A percentile compares a stretch with the other conserved stretches of the same genome.
phyloP scores from a whole-genome alignment of 108 stramenopile genomes.

The Pseudonitzschia pungens region DNA sequence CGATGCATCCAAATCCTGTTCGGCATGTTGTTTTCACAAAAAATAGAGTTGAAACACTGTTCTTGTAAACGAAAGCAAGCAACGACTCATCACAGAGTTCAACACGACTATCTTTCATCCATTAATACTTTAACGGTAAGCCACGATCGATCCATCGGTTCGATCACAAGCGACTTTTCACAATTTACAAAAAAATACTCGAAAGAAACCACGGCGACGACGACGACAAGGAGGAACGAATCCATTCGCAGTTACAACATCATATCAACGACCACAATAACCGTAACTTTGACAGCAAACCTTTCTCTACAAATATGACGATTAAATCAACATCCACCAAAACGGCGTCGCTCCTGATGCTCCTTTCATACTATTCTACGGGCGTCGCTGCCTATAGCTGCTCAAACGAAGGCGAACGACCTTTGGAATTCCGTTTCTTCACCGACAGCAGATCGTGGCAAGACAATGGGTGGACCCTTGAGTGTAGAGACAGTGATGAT shows the following conservation, averaged over 20 bases:
- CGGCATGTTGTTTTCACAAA: neutral
- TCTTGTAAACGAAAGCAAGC: too few species aligned
- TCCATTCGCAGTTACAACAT: too few species aligned
- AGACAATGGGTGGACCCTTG: constrained; percentile 15
- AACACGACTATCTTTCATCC: too few species aligned
- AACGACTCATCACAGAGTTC: too few species aligned
- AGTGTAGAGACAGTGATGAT: constrained; percentile 6
- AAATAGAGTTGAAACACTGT: too few species aligned
- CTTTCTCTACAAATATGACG: neutral
- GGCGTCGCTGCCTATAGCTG: neutral
- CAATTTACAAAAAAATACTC: too few species aligned
- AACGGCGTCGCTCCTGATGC: neutral
- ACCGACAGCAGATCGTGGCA: constrained; percentile 9
- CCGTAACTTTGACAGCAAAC: neutral
- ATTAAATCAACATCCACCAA: neutral
- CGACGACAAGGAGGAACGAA: too few species aligned
- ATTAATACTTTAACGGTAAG: too few species aligned
- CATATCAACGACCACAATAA: neutral
- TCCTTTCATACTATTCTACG: neutral
- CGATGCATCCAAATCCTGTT: neutral
- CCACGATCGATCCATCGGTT: too few species aligned
- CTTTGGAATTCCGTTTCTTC: constrained; percentile 19
- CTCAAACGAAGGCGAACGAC: neutral
- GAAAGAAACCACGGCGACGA: too few species aligned
- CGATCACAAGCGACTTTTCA: too few species aligned